Evolutionary conservation across 1,139 yeast genomes (phyloP).

Genomic region (Candida neerlandica): DNA sequence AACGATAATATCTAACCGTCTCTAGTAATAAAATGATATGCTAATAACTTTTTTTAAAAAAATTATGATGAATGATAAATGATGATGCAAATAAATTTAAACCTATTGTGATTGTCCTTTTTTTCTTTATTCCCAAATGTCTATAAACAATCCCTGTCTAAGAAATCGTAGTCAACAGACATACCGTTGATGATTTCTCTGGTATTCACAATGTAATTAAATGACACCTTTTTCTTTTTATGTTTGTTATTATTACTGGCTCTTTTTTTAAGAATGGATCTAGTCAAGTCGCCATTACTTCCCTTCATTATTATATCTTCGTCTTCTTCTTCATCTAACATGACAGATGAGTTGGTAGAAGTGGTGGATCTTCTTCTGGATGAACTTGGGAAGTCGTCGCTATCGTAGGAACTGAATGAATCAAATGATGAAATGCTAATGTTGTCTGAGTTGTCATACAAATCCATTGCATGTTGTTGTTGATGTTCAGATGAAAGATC

Average conservation of each 20-base stretch:
- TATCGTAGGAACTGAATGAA: conserved; percentile 4
- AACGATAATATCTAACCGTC: background rate
- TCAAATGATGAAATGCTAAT: conserved; percentile 10
- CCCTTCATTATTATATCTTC: conserved; percentile 8
- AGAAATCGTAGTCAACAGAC: conserved; percentile 45
- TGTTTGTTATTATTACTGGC: conserved; percentile 4
- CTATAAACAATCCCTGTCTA: conserved; percentile 31
- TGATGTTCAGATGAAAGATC: conserved; percentile 3
- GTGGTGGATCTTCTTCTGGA: conserved; percentile 8
- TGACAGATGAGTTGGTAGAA: conserved; percentile 3
- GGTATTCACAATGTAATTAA: conserved; percentile 44
- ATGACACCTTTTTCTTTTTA: conserved; percentile 33
- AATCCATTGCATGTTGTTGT: conserved; percentile 1
- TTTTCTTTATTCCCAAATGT: background rate
- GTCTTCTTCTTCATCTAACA: conserved; percentile 14
- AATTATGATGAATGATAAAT: too few relatives aligned
- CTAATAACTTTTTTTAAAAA: background rate
- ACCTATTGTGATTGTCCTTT: background rate
- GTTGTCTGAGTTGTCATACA: conserved; percentile 2
- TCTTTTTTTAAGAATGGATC: conserved; percentile 6
- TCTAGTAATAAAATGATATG: background rate
- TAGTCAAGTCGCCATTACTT: background rate
- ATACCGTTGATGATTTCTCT: conserved; percentile 48
- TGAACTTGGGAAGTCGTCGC: conserved; percentile 5
- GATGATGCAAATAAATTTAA: background rate